Conservation (phyloP, 768 basidiomycete genomes). For the Rhizopogon salebrosus region DNA sequence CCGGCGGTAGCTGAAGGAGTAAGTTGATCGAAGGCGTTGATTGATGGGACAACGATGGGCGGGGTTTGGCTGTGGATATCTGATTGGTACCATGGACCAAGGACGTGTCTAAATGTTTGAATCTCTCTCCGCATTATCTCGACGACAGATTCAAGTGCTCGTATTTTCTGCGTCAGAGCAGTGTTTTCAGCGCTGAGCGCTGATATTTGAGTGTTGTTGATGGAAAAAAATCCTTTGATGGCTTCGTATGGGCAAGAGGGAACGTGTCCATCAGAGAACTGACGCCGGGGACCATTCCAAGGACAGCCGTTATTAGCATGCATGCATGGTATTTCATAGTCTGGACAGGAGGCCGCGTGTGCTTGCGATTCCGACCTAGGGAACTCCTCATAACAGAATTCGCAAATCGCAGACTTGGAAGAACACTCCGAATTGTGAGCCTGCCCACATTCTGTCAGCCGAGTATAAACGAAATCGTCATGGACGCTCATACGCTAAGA, state of each 20-base stretch:
- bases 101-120: conserved; percentile 42
- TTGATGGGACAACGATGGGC: conserved; percentile 7
- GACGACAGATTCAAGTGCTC: conserved; percentile 52
- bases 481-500: conserved; percentile 30
- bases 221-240: conserved; percentile 53
- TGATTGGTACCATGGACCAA: conserved; percentile 62
- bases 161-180: conserved; percentile 52
- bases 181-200: conserved; percentile 60
- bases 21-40: conserved; percentile 4
- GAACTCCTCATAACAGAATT: conserved; percentile 35
- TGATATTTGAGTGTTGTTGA: conserved; percentile 35
- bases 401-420: conserved; percentile 31
- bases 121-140: conserved; percentile 53
- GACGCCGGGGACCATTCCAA: conserved; percentile 43
- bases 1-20: conserved; percentile 10
- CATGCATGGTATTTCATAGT: conserved; percentile 34
- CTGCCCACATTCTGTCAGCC: conserved; percentile 19
- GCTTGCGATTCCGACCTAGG: conserved; percentile 27
- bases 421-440: conserved; percentile 36
- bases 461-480: not conserved
- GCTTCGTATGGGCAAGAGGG: conserved; percentile 51
- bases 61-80: conserved; percentile 22
- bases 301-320: conserved; percentile 49
- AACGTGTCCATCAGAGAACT: conserved; percentile 32
- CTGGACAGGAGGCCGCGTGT: conserved; percentile 36